Evolutionary conservation across 148 eudicot species (phyloP), one percentile per base, ranked within the genome.

Genomic region (Dianthus caryophyllus): DNA sequence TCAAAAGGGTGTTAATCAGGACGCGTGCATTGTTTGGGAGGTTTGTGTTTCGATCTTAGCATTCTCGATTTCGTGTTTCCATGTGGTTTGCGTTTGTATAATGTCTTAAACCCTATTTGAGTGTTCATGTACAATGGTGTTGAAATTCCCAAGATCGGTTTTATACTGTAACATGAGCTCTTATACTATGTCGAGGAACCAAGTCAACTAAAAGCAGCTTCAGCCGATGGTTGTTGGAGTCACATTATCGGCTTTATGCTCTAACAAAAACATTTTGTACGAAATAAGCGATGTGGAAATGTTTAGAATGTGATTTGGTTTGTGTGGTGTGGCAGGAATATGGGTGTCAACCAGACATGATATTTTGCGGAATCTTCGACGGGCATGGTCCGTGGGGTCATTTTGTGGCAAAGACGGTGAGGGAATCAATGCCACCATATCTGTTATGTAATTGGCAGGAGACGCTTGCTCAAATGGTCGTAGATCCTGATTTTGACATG

Each of bases 361-460:
- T 87, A 31, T 89, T 92, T 68, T 92, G 98, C 58, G 98, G 98
- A 70, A 80, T 92, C 21, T 92, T 92, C 50, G 98, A 92, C 55
- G 98, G 98, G 36, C 98, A 92, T 64, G 98, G 98, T 71, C 96
- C 86, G 7, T 92, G 98, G 98, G 98, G 98, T 24, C 94, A 89
- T 83, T 92, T 71, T 69, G 94, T 92, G 65, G 81, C 98, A 1
- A 92, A 92, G 79, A 77, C 55, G 24, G 96, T 92, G 30, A 81
- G 98, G 78, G 94, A 92, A 48, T 84, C 84, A 38, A 77, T 92
- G 94, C 91, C 94, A 0, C 73, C 85, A 6, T 78, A 86, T 15
- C 81, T 92, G 82, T 79, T 92, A 18, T 83, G 85, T 72, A 82
- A 80, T 54, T 92, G 96, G 98, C 96, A 89, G 71, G 86, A 89